Conservation (phyloP, 2,329 filamentous ascomycete species). For the Aureobasidium uvarum region DNA sequence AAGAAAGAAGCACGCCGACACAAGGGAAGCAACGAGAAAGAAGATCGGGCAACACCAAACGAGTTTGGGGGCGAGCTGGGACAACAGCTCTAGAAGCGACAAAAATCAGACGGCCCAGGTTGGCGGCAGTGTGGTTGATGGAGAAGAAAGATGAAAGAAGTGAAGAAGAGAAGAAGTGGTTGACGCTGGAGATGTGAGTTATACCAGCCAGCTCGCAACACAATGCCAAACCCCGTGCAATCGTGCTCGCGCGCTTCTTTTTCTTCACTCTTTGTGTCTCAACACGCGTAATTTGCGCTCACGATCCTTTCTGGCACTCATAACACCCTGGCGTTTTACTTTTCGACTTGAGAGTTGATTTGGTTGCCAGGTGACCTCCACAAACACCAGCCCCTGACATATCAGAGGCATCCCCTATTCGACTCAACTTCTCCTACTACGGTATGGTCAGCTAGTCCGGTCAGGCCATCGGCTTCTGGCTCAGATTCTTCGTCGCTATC, state of each 20-base stretch:
- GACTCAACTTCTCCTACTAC: background rate
- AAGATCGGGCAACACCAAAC: constrained; percentile 11
- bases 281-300: background rate
- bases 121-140: background rate
- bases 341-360: too few species aligned
- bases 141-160: background rate
- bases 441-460: too few species aligned
- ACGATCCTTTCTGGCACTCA: background rate
- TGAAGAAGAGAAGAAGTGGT: background rate
- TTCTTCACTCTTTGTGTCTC: background rate
- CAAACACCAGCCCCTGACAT: background rate
- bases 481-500: too few species aligned
- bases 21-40: constrained; percentile 1
- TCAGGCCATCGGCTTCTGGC: too few species aligned
- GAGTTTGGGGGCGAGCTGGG: constrained; percentile 14
- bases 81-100: constrained; percentile 18
- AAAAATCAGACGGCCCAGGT: constrained; percentile 19
- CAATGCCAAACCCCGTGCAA: background rate
- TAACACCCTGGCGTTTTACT: background rate
- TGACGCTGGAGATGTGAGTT: background rate
- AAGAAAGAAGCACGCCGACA: constrained; percentile 1
- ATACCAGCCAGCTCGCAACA: background rate
- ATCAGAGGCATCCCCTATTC: background rate
- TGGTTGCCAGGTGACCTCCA: background rate
- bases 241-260: background rate